A percentile compares a stretch with the other conserved stretches of the same genome.
These are phyloP conservation scores for Candida dajiaensis DNA, from an alignment of 805 yeast genomes.

Conservation along the genomic window DNA sequence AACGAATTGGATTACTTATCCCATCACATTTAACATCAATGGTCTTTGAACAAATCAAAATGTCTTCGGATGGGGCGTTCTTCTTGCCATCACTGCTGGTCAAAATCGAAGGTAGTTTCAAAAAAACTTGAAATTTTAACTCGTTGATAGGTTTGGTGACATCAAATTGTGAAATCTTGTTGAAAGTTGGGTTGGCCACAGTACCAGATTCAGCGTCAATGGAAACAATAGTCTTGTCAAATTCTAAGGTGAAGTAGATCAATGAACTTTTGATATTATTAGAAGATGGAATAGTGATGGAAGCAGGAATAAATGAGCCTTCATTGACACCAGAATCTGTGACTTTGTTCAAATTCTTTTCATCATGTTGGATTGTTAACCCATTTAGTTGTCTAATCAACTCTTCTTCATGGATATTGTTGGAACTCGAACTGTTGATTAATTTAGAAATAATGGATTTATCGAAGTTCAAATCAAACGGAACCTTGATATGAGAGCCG, in stretches of 20 bases:
- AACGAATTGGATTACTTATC: conserved; percentile 44
- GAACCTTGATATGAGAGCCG: conserved; percentile 62
- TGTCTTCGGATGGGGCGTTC: conserved; percentile 40
- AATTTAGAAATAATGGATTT: conserved; percentile 58
- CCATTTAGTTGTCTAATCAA: conserved; percentile 15
- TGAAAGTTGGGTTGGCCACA: conserved; percentile 73
- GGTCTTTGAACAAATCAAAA: conserved; percentile 67
- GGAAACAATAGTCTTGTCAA: conserved; percentile 88
- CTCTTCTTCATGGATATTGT: conserved; percentile 13
- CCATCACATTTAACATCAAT: conserved; percentile 51
- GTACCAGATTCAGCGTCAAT: conserved; percentile 86
- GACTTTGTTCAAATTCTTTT: conserved; percentile 13
- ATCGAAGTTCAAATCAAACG: conserved; percentile 63
- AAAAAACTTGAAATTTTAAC: conserved; percentile 72
- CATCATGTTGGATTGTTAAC: conserved; percentile 23
- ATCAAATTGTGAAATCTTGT: conserved; percentile 87
- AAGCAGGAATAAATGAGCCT: conserved; percentile 41
- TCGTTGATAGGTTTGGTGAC: conserved; percentile 58
- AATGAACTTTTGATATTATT: conserved; percentile 50
- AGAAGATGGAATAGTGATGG: conserved; percentile 48
- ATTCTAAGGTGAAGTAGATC: conserved; percentile 82
- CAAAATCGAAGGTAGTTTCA: conserved; percentile 65
- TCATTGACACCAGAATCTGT: conserved; percentile 9
- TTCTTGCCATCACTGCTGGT: conserved; percentile 31
- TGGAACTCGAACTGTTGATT: conserved; percentile 47